Conservation (phyloP, 1,139 yeast species). For the Kodamaea anthophila region DNA sequence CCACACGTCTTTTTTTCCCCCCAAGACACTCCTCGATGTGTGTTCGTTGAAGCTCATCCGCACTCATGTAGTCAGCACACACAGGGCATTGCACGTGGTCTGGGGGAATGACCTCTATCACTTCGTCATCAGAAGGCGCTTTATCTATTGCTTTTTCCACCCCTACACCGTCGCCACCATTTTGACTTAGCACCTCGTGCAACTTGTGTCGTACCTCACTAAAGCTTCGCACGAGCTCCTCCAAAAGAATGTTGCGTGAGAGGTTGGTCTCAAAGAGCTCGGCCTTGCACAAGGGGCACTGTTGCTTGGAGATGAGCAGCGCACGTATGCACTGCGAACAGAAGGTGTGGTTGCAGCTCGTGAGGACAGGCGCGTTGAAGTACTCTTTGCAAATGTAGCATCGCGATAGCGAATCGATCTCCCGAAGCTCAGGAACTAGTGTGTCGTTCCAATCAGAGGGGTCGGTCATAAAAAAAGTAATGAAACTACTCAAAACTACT, state of each 20-base stretch:
- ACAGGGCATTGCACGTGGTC: constrained; percentile 55
- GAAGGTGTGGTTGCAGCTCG: constrained; percentile 85
- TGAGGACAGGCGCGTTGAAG: constrained; percentile 73
- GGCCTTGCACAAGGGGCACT: constrained; percentile 77
- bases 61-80: constrained; percentile 52
- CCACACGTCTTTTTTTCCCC: constrained; percentile 15
- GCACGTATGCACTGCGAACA: constrained; percentile 86
- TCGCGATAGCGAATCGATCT: constrained; percentile 64
- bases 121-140: constrained; percentile 8
- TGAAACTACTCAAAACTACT: no score
- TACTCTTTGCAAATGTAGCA: constrained; percentile 93
- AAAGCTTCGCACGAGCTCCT: constrained; percentile 62
- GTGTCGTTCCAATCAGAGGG: constrained; percentile 65
- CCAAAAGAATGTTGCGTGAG: constrained; percentile 63
- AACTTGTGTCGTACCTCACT: constrained; percentile 39
- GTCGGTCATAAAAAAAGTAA: constrained; percentile 38
- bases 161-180: no score
- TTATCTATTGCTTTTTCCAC: no score
- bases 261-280: constrained; percentile 69
- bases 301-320: constrained; percentile 49
- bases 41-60: constrained; percentile 50
- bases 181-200: no score
- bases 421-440: constrained; percentile 47
- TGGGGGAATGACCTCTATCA: constrained; percentile 14
- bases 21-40: constrained; percentile 70